Base-by-base conservation (phyloP, 1,284 basidiomycete species). In the Puccinia coronata region DNA sequence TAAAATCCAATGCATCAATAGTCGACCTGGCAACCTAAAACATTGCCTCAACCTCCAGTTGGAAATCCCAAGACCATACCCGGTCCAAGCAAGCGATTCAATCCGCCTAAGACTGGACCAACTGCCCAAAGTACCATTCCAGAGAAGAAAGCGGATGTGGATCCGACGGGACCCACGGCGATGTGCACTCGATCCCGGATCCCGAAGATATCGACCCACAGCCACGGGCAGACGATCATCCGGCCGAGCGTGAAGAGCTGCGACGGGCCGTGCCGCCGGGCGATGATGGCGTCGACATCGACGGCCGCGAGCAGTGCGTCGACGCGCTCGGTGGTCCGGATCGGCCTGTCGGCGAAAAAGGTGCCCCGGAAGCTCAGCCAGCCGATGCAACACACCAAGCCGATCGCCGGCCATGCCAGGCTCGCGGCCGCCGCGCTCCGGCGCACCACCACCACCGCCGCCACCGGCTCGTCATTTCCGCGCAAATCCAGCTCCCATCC, bases 1-100 rank as follows among this genome's bases (percentile, higher is more conserved):
- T 31, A n/a, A n/a, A 36, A 65, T 3, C 28, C 3, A n/a, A 39
- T 65, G 2, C 1, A 65, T 39, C 31, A 31, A 73, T 25, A 53
- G 31, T 73, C 70, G 23, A 73, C 70, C 51, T 73, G 70, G 70
- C 47, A 73, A 55, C 70, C 70, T 6, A 73, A 73, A 73, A 73
- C 70, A 25, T 23, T 73, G 18, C 47, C 47, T 39, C 53, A 73
- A 36, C 47, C 47, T 34, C 9, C 51, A 5, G 31, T 6, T 49
- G 39, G 36, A 25, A 70, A 31, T 72, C 8, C 28, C 41, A 72
- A 31, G 18, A 34, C 28, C 4, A n/a, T 16, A 20, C 3, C 16
- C 16, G 28, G 36, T 25, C 18, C 67, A 4, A n/a, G 61, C 4
- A 41, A 20, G 16, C 61, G 61, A 36, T 18, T 41, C 8, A 65